Evolutionary conservation across 2,329 filamentous ascomycete genomes (phyloP).

Genomic region (Curvularia verruculosa): DNA sequence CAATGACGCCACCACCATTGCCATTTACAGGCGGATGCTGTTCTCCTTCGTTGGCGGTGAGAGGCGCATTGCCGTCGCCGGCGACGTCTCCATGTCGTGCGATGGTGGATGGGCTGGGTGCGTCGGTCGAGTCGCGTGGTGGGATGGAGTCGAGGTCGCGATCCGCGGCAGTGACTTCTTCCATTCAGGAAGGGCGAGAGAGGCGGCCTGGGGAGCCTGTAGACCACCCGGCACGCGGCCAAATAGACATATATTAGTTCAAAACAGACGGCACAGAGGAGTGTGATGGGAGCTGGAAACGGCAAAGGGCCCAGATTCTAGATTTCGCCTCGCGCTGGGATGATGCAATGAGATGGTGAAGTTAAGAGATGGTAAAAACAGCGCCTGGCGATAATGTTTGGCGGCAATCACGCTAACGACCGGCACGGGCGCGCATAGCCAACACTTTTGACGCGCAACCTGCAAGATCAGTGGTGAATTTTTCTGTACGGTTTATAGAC

Average conservation of each 20-base stretch:
- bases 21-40: constrained; percentile 21
- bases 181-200: constrained; percentile 40
- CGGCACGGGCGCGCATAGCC: constrained; percentile 15
- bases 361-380: constrained; percentile 26
- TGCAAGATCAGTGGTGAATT: not conserved
- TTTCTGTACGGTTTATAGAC: not conserved
- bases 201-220: constrained; percentile 35
- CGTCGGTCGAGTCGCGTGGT: constrained; percentile 29
- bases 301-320: constrained; percentile 40
- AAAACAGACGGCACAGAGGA: constrained; percentile 33
- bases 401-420: constrained; percentile 20
- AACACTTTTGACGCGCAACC: constrained; percentile 9
- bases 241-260: constrained; percentile 37
- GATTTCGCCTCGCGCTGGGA: constrained; percentile 33
- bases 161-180: constrained; percentile 39
- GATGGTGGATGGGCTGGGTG: constrained; percentile 26
- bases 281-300: constrained; percentile 20
- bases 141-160: constrained; percentile 39
- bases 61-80: constrained; percentile 28
- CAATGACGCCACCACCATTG: constrained; percentile 32
- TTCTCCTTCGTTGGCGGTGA: constrained; percentile 37
- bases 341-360: constrained; percentile 42
- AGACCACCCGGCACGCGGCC: constrained; percentile 43
- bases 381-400: constrained; percentile 17
- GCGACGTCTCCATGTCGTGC: constrained; percentile 22